Evolutionary conservation across 129 eudicot species (phyloP).

Genomic region (Erigeron canadensis): DNA sequence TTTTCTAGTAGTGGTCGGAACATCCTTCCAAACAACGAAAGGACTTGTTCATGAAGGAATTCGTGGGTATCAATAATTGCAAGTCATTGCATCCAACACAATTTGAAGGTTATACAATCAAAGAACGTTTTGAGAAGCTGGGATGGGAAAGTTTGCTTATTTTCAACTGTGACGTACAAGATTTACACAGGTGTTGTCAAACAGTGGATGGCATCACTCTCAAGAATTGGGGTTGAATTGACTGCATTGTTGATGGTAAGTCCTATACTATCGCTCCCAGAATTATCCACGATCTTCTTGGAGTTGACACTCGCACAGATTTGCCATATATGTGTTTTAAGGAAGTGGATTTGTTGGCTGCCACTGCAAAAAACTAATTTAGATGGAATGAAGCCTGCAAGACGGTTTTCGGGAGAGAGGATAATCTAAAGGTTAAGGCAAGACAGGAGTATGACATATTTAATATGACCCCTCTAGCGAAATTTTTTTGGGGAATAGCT

Average conservation of each 20-base stretch:
- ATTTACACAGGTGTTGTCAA: background rate
- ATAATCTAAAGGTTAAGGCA: no score
- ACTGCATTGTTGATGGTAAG: background rate
- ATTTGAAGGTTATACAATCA: constrained; percentile 18
- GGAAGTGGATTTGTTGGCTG: background rate
- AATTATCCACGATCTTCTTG: background rate
- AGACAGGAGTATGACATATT: background rate
- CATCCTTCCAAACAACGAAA: background rate
- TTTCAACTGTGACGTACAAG: background rate
- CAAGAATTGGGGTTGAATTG: background rate
- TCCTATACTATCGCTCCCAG: background rate
- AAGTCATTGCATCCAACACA: constrained; percentile 5
- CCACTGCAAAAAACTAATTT: background rate
- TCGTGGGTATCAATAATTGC: background rate
- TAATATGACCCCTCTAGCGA: background rate
- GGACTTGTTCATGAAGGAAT: background rate
- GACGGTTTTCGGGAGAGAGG: no score
- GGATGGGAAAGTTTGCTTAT: constrained; percentile 17
- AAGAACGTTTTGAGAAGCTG: constrained; percentile 2
- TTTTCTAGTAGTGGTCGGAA: no score
- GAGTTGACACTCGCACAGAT: background rate
- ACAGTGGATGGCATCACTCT: constrained; percentile 4
- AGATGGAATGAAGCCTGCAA: background rate
- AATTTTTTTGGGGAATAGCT: background rate
- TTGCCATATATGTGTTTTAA: background rate